Evolutionary conservation across 345 rosid species (phyloP).

Genomic region (Erysimum cheiranthoides): DNA sequence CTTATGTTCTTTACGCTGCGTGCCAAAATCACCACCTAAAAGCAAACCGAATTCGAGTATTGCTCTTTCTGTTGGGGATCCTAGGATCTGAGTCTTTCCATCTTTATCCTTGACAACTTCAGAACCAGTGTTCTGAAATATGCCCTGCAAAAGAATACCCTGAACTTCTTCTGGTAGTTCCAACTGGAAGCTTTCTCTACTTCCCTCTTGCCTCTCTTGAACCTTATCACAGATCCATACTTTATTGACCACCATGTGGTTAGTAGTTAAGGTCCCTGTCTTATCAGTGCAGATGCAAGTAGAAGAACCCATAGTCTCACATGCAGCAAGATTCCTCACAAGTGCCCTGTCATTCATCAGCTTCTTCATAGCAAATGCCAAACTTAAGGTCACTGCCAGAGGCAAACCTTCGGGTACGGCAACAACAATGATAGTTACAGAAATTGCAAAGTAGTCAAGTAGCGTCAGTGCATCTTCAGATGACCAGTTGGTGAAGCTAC

Average conservation of each 20-base stretch:
- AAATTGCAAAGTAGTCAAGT: slow-evolving; percentile 66
- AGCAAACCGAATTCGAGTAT: slow-evolving; percentile 71
- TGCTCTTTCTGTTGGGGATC: slow-evolving; percentile 78
- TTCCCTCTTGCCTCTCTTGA: slow-evolving; percentile 35
- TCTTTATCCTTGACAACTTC: slow-evolving; percentile 70
- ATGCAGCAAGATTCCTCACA: slow-evolving; percentile 77
- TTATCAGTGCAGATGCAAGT: slow-evolving; percentile 76
- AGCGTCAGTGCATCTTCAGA: slow-evolving; percentile 53
- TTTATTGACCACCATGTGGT: slow-evolving; percentile 65
- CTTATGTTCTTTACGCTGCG: slow-evolving; percentile 58
- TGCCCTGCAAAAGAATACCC: slow-evolving; percentile 60
- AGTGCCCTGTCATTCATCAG: slow-evolving; percentile 77
- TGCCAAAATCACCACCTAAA: slow-evolving; percentile 60
- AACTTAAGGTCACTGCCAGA: slow-evolving; percentile 76
- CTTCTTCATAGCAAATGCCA: slow-evolving; percentile 83
- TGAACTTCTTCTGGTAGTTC: slow-evolving; percentile 49
- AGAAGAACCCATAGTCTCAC: slow-evolving; percentile 85
- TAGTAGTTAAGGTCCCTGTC: slow-evolving; percentile 77
- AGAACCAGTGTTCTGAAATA: slow-evolving; percentile 76
- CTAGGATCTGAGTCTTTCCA: slow-evolving; percentile 63
- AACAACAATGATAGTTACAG: slow-evolving; percentile 81
- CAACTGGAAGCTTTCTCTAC: slow-evolving; percentile 41
- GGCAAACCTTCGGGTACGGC: slow-evolving; percentile 87
- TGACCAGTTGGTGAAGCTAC: slow-evolving; percentile 54
- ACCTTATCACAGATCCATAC: slow-evolving; percentile 61